Evolutionary conservation across 116 monocot species (phyloP), one percentile per base, ranked within the genome.

Genomic region (Phalaenopsis hybrid): DNA sequence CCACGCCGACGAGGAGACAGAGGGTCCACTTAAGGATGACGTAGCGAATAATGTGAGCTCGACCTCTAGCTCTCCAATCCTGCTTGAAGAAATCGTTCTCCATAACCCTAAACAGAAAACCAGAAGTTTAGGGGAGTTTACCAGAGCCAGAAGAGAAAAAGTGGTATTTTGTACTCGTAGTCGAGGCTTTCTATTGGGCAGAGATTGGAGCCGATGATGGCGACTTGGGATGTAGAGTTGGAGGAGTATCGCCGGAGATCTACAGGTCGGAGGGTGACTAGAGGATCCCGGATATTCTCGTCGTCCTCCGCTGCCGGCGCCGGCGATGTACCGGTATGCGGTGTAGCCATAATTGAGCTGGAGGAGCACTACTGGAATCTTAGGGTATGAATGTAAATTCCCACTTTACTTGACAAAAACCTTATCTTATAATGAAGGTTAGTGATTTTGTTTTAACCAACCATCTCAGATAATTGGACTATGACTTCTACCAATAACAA

Each of bases 11-110:
- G 31, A 90, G 82, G 73, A 90, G 86, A 77, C 90, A 90, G 67
- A 90, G 79, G 15, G 85, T 77, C 90, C 88, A 90, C 83, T 90
- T 90, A 72, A 90, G 83, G 41, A 77, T 69, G 9, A 90, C 83
- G 67, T 90, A 88, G 20, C 73, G 78, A 28, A 85, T n/a, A 21
- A 88, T 86, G 37, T 85, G 86, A 11, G 83, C 77, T 17, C 82
- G 83, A n/a, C 80, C 85, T 34, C 85, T 78, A 63, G 77, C 72
- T 45, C 90, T 82, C 90, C 90, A 90, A 74, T 90, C 87, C 81
- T 90, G 90, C 79, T 88, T 88, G 83, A 88, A 87, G 68, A 88
- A 77, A n/a, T 90, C 83, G 77, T 90, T 90, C 76, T 90, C 90
- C 28, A 90, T 83, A 45, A 90, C 75, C 81, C 90, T 90, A 68